Conservation (phyloP, 768 basidiomycete genomes). For the Holtermanniella nyarrowii region DNA sequence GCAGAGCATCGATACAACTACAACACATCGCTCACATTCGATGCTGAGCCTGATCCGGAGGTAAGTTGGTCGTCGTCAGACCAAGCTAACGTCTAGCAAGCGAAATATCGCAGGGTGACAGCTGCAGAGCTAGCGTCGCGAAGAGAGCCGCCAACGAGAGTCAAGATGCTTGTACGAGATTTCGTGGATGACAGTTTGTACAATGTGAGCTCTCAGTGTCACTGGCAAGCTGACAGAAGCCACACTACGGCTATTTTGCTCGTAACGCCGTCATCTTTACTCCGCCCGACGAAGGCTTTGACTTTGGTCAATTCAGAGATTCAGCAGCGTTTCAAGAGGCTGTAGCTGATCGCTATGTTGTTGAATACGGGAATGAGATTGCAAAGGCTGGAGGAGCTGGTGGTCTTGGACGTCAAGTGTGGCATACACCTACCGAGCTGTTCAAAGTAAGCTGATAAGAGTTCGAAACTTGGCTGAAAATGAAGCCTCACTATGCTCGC, state of each 20-base stretch:
- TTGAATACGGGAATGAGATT: conserved; percentile 34
- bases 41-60: conserved; percentile 35
- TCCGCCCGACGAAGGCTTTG: conserved; percentile 49
- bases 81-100: conserved; percentile 15
- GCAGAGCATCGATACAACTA: conserved; percentile 32
- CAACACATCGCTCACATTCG: conserved; percentile 33
- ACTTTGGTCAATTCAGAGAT: conserved; percentile 60
- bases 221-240: conserved; percentile 39
- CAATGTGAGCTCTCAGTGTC: conserved; percentile 46
- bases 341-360: conserved; percentile 61
- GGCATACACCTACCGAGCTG: conserved; percentile 97
- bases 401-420: conserved; percentile 61
- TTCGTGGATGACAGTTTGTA: conserved; percentile 95
- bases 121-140: conserved; percentile 27
- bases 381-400: conserved; percentile 5
- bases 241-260: conserved; percentile 93
- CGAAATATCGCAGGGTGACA: conserved; percentile 32
- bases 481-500: conserved; percentile 85
- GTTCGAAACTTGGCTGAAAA: not conserved
- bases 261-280: conserved; percentile 80
- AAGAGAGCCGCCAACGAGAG: conserved; percentile 56
- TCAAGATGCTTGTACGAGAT: conserved; percentile 90
- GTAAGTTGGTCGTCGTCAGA: conserved; percentile 13
- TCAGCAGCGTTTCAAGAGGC: conserved; percentile 67
- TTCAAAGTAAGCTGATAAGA: conserved; percentile 62